Evolutionary conservation across 2,329 filamentous ascomycete genomes (phyloP).

Genomic region (Colletotrichum filicis): DNA sequence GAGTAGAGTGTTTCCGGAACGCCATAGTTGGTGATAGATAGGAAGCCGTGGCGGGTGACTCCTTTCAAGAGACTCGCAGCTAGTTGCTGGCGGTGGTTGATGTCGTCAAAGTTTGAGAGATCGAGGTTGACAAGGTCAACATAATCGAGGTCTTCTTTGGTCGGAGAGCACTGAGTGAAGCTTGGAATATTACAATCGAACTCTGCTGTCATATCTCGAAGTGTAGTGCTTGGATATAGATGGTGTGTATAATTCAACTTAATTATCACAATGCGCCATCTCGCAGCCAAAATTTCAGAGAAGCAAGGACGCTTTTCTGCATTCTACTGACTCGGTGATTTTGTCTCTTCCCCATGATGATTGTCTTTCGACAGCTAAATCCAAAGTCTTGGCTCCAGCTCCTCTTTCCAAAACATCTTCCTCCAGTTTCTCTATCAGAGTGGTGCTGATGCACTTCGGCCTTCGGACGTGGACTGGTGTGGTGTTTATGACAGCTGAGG

Average conservation of each 20-base stretch:
- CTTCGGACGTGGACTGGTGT: slow-evolving; percentile 5
- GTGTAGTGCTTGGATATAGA: background rate
- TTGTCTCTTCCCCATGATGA: background rate
- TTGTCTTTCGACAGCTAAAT: background rate
- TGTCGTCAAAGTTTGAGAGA: background rate
- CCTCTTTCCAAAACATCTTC: background rate
- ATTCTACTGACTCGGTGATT: no score
- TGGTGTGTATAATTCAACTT: background rate
- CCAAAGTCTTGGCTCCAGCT: background rate
- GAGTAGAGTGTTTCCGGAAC: background rate
- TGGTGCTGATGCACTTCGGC: slow-evolving; percentile 4
- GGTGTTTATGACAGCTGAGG: background rate
- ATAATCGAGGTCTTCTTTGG: background rate
- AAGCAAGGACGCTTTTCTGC: no score
- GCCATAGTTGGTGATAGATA: background rate
- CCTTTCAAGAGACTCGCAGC: background rate
- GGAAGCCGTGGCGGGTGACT: background rate
- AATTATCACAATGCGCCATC: no score
- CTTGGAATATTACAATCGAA: background rate
- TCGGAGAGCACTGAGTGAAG: background rate
- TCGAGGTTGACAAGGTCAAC: background rate
- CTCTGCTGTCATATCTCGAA: background rate
- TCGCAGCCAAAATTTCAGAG: no score
- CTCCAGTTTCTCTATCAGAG: background rate
- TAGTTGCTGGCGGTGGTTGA: background rate